phyloP scores from a whole-genome alignment of 1,284 basidiomycete genomes.

The Fomitopsis schrenkii region DNA sequence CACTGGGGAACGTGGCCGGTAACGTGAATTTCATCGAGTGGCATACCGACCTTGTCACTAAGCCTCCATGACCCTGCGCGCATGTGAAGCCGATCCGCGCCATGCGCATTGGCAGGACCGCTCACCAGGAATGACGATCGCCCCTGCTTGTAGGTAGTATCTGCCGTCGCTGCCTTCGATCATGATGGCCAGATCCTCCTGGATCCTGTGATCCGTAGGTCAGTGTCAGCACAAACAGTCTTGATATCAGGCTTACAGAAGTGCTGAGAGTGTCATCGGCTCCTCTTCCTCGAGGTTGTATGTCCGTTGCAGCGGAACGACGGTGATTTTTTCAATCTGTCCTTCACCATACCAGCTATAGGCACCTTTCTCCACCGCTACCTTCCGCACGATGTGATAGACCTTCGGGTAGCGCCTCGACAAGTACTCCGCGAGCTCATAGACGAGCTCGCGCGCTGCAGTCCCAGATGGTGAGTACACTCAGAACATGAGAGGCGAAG shows the following conservation, averaged over 20 bases:
- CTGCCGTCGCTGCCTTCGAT: slow-evolving; percentile 66
- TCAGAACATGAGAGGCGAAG: not conserved
- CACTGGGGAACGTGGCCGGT: slow-evolving; percentile 68
- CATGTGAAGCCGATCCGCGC: not conserved
- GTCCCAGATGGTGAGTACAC: not conserved
- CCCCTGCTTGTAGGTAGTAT: slow-evolving; percentile 73
- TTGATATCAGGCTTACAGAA: slow-evolving; percentile 40
- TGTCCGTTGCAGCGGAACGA: slow-evolving; percentile 44
- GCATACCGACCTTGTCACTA: slow-evolving; percentile 70
- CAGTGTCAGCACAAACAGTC: not conserved
- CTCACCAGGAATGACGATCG: slow-evolving; percentile 60
- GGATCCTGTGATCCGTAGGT: slow-evolving; percentile 33
- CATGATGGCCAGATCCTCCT: slow-evolving; percentile 78
- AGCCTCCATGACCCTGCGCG: slow-evolving; percentile 70
- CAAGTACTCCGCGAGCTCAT: slow-evolving; percentile 64
- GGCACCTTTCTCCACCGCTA: slow-evolving; percentile 12
- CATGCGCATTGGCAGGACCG: not conserved
- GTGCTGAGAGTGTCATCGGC: slow-evolving; percentile 56
- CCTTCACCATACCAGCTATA: slow-evolving; percentile 50
- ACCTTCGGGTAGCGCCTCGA: slow-evolving; percentile 54
- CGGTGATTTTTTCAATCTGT: slow-evolving; percentile 49
- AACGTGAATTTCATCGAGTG: slow-evolving; percentile 70
- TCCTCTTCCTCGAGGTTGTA: slow-evolving; percentile 52
- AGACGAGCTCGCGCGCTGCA: slow-evolving; percentile 57
- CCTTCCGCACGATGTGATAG: slow-evolving; percentile 44